These are phyloP conservation scores for Ramaria rubella DNA, from an alignment of 768 basidiomycete genomes.

Conservation along the genomic window DNA sequence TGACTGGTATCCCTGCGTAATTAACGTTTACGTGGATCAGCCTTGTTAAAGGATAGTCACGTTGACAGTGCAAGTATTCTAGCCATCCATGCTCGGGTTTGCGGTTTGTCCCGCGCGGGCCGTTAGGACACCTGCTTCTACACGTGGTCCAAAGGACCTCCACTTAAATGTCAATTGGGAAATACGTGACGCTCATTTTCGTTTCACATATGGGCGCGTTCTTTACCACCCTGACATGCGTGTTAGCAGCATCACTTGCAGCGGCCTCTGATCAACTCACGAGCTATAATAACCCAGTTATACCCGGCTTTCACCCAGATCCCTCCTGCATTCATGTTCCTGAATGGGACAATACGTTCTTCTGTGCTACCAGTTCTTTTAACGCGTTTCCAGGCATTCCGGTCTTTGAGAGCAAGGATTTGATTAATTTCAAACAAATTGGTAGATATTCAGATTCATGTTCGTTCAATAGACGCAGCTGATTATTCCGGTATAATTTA, in stretches of 20 bases:
- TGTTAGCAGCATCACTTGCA: neutral
- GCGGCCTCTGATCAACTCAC: neutral
- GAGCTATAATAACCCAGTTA: constrained; percentile 9
- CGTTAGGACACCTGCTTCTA: no score
- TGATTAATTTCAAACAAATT: constrained; percentile 28
- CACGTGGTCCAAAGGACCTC: no score
- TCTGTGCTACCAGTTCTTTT: constrained; percentile 29
- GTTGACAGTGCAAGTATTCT: no score
- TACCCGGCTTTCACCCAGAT: constrained; percentile 27
- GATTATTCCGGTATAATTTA: no score
- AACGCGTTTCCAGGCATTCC: constrained; percentile 32
- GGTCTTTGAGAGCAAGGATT: constrained; percentile 27
- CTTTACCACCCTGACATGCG: neutral
- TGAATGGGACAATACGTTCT: constrained; percentile 23
- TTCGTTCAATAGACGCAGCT: neutral
- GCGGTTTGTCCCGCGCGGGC: no score
- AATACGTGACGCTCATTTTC: neutral
- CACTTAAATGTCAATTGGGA: no score
- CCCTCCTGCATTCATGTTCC: constrained; percentile 27
- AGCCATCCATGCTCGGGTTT: no score
- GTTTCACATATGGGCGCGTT: neutral
- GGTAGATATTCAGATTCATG: no score
- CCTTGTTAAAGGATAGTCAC: no score
- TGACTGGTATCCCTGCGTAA: no score
- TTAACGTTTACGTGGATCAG: no score